Evolutionary conservation across 2,329 filamentous ascomycete genomes (phyloP), one percentile per base, ranked within the genome.

Genomic region (Aureobasidium vineae): DNA sequence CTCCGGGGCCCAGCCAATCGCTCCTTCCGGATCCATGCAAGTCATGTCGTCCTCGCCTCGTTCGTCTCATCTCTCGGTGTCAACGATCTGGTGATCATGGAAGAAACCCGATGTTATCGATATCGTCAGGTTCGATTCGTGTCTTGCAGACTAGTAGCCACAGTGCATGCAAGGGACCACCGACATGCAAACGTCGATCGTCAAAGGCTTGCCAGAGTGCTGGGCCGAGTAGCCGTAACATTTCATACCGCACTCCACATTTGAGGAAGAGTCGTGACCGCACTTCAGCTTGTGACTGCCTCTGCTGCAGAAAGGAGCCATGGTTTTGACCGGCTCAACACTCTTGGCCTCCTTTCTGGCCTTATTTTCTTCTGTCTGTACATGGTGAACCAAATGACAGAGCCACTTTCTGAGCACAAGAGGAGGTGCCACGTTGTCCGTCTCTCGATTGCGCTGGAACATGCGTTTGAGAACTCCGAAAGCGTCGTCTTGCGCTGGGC

Each of bases 201-300:
- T 3, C 10, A 47, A 8, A 61, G 38, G 38, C 19, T n/a, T 36
- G 31, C 33, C 50, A 21, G 50, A 31, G 11, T 36, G 33, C 11
- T 36, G 36, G 31, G 31, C 10, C 10, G 31, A 36, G n/a, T 5
- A 26, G 31, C 11, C 13, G 15, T 50, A 38, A 8, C 59, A 63
- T 19, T 63, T 50, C 43, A 63, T 50, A 7, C 45, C 59, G 23
- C 59, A 63, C 8, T 49, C 45, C 28, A 28, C 43, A 11, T 40
- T n/a, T 3, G 45, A 63, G 21, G 7, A 8, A 38, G n/a, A 10
- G 3, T 40, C 21, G 16, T 63, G 59, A 21, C 59, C 45, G 8
- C 59, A 63, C 21, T 50, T 40, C 43, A 63, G 21, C 31, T 50
- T 40, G 28, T 63, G 59, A 6, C 26, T 3, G 16, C 33, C 59